Evolutionary conservation across 2,329 filamentous ascomycete genomes (phyloP), one percentile per base, ranked within the genome.

Genomic region (Colletotrichum ledebouriae): DNA sequence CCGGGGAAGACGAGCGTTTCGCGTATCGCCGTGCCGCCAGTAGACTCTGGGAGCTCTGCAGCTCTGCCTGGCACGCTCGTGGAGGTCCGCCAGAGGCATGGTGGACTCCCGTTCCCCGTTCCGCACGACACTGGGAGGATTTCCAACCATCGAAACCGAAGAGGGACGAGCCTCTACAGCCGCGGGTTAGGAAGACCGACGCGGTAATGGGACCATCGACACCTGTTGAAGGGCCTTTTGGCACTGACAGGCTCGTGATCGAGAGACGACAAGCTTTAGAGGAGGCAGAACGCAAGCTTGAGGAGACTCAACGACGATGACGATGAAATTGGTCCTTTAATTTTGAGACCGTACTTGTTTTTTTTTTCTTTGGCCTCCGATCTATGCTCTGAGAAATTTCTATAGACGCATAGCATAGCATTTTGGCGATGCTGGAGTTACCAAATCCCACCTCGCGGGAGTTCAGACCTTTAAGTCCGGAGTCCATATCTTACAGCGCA

Each of bases 21-120:
- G 92, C 92, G 0, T 94, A 94, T 73, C 93, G 93, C 78, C 85
- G 93, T 25, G 93, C 92, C 2, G 84, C 88, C 49, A 93, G 90
- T 71, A 83, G 93, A n/a, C 80, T 96, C 3, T 96, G 92, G 92
- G 92, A 96, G 79, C 88, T 96, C 76, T 95, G 92, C 77, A 88
- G 91, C 17, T 83, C 82, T 42, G 82, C 86, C 69, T 95, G 92
- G 92, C 93, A 93, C 81, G 84, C 84, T 3, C 80, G 91, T 53
- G 81, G 79, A 4, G 86, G 85, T 4, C 17, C 50, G 12, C 79
- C 83, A 6, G 52, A 53, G 2, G 67, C 59, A 13, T 83, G 78
- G 7, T 94, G 92, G 92, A 85, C 85, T 70, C 92, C 92, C 3
- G 75, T 94, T 44, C 86, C 89, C 0, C 71, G 76, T 0, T 88